These are phyloP conservation scores for Omphalotus olearius DNA, from an alignment of 1,284 basidiomycete genomes.

Conservation along the genomic window DNA sequence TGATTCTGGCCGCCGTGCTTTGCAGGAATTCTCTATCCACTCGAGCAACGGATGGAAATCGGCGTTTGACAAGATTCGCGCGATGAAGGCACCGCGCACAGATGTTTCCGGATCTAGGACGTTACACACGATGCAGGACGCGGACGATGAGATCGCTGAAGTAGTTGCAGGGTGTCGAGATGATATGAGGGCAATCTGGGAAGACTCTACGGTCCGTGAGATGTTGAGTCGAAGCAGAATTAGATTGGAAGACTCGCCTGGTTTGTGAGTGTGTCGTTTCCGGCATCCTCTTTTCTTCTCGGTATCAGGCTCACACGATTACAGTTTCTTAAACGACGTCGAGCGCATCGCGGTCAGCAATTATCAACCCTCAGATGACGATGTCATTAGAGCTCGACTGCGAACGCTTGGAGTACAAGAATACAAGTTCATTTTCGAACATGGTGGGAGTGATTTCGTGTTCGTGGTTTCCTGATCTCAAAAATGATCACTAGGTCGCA, in stretches of 20 bases:
- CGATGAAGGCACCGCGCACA: conserved; percentile 6
- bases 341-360: conserved; percentile 54
- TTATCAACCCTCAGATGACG: conserved; percentile 68
- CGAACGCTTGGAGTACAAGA: conserved; percentile 73
- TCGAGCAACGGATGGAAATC: conserved; percentile 60
- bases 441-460: conserved; percentile 41
- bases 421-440: conserved; percentile 61
- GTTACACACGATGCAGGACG: conserved; percentile 32
- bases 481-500: conserved; percentile 31
- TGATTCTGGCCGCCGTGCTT: conserved; percentile 25
- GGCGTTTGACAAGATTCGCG: conserved; percentile 46
- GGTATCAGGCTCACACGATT: conserved; percentile 1
- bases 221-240: conserved; percentile 46
- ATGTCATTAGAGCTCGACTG: conserved; percentile 68
- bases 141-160: conserved; percentile 50
- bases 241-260: conserved; percentile 58
- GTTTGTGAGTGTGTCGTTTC: conserved; percentile 52
- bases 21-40: conserved; percentile 51
- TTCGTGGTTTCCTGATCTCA: background rate
- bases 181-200: conserved; percentile 65
- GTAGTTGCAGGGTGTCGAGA: conserved; percentile 56
- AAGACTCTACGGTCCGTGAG: conserved; percentile 52
- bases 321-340: conserved; percentile 56
- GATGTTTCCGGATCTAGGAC: conserved; percentile 14
- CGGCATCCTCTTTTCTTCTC: background rate